Conservation (phyloP, 768 basidiomycete species). For the Xanthoconium stramineum region DNA sequence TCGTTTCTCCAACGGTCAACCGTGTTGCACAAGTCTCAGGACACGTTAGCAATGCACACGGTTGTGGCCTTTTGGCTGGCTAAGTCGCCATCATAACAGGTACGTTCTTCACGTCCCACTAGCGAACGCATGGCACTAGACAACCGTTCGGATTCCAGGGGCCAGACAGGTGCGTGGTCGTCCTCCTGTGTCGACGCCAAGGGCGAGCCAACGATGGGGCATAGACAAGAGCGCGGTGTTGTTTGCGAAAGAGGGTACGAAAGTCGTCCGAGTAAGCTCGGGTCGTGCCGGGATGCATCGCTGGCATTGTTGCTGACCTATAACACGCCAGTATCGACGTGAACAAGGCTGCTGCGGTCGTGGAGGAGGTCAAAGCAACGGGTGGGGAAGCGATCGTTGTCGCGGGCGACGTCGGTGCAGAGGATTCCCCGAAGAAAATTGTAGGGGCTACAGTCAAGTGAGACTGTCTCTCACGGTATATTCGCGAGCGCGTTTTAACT, state of each 20-base stretch:
- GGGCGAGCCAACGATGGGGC: conserved; percentile 38
- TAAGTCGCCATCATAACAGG: conserved; percentile 88
- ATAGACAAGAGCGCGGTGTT: conserved; percentile 75
- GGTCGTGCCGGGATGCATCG: not conserved
- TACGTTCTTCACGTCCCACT: conserved; percentile 29
- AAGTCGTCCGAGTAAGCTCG: conserved; percentile 71
- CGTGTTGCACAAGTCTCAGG: conserved; percentile 69
- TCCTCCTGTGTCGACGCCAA: no score
- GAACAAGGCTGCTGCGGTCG: conserved; percentile 61
- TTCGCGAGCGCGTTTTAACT: not conserved
- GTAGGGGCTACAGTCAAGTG: conserved; percentile 73
- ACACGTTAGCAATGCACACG: conserved; percentile 54
- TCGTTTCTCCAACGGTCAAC: conserved; percentile 39
- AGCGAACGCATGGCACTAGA: not conserved
- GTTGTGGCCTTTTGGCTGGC: conserved; percentile 61
- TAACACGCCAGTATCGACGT: conserved; percentile 58
- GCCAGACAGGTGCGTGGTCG: no score
- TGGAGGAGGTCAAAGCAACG: conserved; percentile 64
- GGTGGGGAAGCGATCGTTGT: conserved; percentile 77
- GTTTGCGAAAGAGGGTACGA: conserved; percentile 83
- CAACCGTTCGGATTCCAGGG: no score
- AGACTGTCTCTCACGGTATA: conserved; percentile 32
- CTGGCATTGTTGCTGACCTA: not conserved
- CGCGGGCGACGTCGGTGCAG: conserved; percentile 76
- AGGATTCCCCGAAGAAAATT: conserved; percentile 78